Base-by-base conservation (phyloP, 2,329 filamentous ascomycete genomes). In the Aspergillus sp. region DNA sequence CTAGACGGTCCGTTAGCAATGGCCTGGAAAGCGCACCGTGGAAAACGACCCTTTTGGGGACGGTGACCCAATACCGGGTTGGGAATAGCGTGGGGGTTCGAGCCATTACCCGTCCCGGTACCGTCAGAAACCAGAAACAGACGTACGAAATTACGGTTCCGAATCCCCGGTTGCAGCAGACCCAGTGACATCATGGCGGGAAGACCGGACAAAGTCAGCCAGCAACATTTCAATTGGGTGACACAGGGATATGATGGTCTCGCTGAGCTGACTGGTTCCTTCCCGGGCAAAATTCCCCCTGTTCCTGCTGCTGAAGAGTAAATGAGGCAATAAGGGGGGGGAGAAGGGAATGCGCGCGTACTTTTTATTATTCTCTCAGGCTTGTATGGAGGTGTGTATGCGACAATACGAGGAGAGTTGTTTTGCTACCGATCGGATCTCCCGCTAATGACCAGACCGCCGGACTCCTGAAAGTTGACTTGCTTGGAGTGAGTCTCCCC, bases 401-500 rank as follows among this genome's bases (percentile, higher is more conserved):
- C 54, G 54, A 56, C 38, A 55, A 50, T 57, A 61, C 39, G 13
- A 15, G 3, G 38, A 36, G 38, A 36, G 11, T 1, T 36, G 32
- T 36, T 36, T 11, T 52, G 51, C 27, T 17, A 56, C 49, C 64
- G 65, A 62, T 62, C 55, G 58, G 62, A 67, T 66, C 63, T 65
- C 62, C 66, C 64, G 68, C 69, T 71, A 69, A 69, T 61, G 63
- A 67, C 65, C 68, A 68, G 62, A 64, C 66, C 60, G 62, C 54
- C 62, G 71, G 72, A 72, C 63, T 68, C 69, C 54, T 39, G 62
- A 50, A 55, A 36, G 11, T 2, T 36, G 32, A 36, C 32, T 36
- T 36, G 10, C 32, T 36, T 36, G 10, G 32, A 36, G 11, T 6
- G 32, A 13, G 11, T 36, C 11, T 62, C 47, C 60, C 30, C 48